Conservation (phyloP, 805 yeast genomes). For the Starmerella potacharoeniae region DNA sequence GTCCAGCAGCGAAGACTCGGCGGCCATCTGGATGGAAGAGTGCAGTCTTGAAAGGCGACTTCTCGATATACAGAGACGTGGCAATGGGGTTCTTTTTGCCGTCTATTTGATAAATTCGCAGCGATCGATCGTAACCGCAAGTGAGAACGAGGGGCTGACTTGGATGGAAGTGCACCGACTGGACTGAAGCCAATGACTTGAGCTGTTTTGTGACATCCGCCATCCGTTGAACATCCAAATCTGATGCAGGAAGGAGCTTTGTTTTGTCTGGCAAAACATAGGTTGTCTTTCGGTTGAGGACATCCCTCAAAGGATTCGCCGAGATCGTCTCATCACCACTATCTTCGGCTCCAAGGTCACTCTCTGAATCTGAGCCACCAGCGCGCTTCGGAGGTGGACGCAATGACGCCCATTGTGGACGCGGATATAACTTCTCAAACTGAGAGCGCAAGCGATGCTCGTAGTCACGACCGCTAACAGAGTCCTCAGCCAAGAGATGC, state of each 20-base stretch:
- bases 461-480: slow-evolving; percentile 50
- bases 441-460: slow-evolving; percentile 58
- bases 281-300: slow-evolving; percentile 25
- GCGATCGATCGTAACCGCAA: slow-evolving; percentile 84
- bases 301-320: slow-evolving; percentile 27
- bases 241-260: slow-evolving; percentile 53
- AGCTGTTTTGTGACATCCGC: slow-evolving; percentile 74
- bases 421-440: slow-evolving; percentile 59
- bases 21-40: slow-evolving; percentile 45
- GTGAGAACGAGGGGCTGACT: slow-evolving; percentile 71
- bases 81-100: slow-evolving; percentile 74
- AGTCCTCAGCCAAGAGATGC: slow-evolving; percentile 41
- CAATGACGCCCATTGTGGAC: slow-evolving; percentile 69
- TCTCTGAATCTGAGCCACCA: slow-evolving; percentile 21
- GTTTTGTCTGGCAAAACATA: slow-evolving; percentile 28
- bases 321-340: slow-evolving; percentile 1
- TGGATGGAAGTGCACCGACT: slow-evolving; percentile 74
- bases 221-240: slow-evolving; percentile 65
- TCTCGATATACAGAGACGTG: slow-evolving; percentile 65
- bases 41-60: slow-evolving; percentile 69
- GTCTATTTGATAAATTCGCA: slow-evolving; percentile 80
- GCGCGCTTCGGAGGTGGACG: slow-evolving; percentile 6
- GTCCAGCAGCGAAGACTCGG: slow-evolving; percentile 71
- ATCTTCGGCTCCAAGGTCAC: slow-evolving; percentile 10
- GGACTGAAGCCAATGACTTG: slow-evolving; percentile 69